Evolutionary conservation across 2,329 filamentous ascomycete species (phyloP).

Genomic region (Dothideomycetes sp.): DNA sequence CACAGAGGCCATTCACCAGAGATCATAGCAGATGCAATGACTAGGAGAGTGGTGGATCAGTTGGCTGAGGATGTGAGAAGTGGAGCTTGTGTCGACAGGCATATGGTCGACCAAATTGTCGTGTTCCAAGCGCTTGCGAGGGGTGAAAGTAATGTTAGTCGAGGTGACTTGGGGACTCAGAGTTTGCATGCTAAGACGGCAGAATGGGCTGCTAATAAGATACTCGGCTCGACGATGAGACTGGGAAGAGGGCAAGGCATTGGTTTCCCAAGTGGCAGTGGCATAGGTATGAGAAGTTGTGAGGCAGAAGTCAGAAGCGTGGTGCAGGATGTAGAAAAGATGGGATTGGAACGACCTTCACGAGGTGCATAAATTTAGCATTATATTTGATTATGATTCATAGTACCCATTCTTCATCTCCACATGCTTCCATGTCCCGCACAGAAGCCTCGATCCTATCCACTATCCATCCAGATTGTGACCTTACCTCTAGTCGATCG

Average conservation of each 20-base stretch:
- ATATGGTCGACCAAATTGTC: conserved; percentile 50
- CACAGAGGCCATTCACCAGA: conserved; percentile 22
- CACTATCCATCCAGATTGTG: background rate
- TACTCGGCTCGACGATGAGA: no score
- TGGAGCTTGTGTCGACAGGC: conserved; percentile 44
- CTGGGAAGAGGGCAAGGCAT: no score
- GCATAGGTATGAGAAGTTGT: no score
- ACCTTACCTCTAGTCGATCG: background rate
- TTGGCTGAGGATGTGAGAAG: conserved; percentile 39
- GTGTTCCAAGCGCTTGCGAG: conserved; percentile 49
- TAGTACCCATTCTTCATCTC: background rate
- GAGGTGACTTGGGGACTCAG: conserved; percentile 17
- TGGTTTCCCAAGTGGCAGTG: no score
- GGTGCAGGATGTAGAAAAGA: no score
- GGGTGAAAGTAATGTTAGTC: conserved; percentile 29
- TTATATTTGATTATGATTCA: no score
- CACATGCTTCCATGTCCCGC: background rate
- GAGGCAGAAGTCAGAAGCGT: no score
- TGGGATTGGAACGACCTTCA: no score
- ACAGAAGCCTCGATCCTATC: background rate
- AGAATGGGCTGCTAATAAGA: conserved; percentile 33
- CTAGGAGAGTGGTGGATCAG: conserved; percentile 35
- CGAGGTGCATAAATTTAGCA: no score
- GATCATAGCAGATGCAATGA: conserved; percentile 25
- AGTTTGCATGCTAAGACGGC: conserved; percentile 40